phyloP scores from a whole-genome alignment of 1,284 basidiomycete species.

The Malassezia globosa region DNA sequence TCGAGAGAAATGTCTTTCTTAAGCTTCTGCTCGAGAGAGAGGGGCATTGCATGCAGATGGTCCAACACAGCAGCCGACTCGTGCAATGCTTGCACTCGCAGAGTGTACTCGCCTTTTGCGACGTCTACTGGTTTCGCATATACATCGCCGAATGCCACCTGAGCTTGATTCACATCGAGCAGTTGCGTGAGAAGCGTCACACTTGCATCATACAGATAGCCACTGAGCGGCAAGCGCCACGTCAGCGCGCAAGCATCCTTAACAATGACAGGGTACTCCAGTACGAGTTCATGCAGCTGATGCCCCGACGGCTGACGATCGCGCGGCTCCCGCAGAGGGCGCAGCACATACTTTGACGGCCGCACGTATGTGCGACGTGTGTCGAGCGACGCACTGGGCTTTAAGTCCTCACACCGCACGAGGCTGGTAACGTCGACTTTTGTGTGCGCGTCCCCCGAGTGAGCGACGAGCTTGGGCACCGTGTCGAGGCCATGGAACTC shows the following conservation, averaged over 20 bases:
- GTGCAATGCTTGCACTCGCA: conserved; percentile 40
- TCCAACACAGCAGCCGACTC: conserved; percentile 38
- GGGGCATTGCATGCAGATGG: conserved; percentile 33
- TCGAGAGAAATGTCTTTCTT: conserved; percentile 39
- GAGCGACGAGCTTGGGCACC: conserved; percentile 12
- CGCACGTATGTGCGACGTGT: conserved; percentile 39
- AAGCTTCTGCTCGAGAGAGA: conserved; percentile 42
- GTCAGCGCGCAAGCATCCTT: conserved; percentile 38
- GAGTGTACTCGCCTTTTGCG: conserved; percentile 43
- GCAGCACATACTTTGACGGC: conserved; percentile 29
- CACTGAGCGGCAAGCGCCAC: conserved; percentile 32
- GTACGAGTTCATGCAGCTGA: conserved; percentile 42
- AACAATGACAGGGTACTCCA: conserved; percentile 39
- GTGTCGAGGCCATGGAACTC: conserved; percentile 44
- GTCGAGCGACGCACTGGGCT: conserved; percentile 42
- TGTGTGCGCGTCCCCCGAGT: conserved; percentile 42
- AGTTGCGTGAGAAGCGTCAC: conserved; percentile 43
- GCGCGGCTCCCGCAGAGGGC: conserved; percentile 32
- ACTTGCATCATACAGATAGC: conserved; percentile 44
- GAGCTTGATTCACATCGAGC: conserved; percentile 38
- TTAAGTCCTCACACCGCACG: conserved; percentile 42
- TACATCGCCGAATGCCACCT: conserved; percentile 43
- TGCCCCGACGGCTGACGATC: conserved; percentile 42
- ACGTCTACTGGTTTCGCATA: conserved; percentile 45
- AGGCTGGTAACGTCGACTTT: conserved; percentile 33